phyloP scores from a whole-genome alignment of 2,329 filamentous ascomycete genomes.

The Pseudogymnoascus sp. region DNA sequence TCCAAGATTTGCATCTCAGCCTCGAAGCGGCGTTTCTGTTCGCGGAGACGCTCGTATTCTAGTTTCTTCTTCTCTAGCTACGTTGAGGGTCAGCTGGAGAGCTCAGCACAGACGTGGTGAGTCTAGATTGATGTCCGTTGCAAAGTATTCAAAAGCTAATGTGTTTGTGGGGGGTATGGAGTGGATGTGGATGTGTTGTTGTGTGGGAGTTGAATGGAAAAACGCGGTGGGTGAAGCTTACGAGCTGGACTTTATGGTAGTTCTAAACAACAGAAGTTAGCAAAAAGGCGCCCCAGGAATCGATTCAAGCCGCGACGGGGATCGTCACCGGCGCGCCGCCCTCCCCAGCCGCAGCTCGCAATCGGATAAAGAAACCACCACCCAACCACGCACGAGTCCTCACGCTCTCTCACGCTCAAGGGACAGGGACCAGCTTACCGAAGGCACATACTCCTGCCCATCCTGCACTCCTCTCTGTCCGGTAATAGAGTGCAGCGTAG shows the following conservation, averaged over 20 bases:
- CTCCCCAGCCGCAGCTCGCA: background rate
- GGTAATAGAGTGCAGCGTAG: constrained; percentile 53
- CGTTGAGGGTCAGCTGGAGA: constrained; percentile 32
- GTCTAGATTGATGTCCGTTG: background rate
- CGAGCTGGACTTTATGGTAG: constrained; percentile 69
- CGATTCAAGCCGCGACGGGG: background rate
- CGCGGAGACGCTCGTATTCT: constrained; percentile 84
- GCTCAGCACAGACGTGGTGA: background rate
- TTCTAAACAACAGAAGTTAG: constrained; percentile 40
- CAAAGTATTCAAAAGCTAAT: background rate
- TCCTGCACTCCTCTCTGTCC: constrained; percentile 26
- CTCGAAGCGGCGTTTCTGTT: constrained; percentile 85
- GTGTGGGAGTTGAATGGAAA: background rate
- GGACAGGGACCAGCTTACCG: constrained; percentile 23
- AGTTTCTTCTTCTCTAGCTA: constrained; percentile 91
- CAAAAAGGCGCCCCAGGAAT: constrained; percentile 11
- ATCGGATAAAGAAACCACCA: background rate
- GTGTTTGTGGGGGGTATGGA: background rate
- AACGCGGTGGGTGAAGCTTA: constrained; percentile 41
- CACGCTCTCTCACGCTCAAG: background rate
- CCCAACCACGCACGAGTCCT: background rate
- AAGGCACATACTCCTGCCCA: constrained; percentile 27
- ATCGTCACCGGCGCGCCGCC: background rate
- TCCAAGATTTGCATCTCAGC: constrained; percentile 87
- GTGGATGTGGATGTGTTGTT: background rate